phyloP scores from a whole-genome alignment of 208 protist species.

The Wallacemonas sp. region DNA sequence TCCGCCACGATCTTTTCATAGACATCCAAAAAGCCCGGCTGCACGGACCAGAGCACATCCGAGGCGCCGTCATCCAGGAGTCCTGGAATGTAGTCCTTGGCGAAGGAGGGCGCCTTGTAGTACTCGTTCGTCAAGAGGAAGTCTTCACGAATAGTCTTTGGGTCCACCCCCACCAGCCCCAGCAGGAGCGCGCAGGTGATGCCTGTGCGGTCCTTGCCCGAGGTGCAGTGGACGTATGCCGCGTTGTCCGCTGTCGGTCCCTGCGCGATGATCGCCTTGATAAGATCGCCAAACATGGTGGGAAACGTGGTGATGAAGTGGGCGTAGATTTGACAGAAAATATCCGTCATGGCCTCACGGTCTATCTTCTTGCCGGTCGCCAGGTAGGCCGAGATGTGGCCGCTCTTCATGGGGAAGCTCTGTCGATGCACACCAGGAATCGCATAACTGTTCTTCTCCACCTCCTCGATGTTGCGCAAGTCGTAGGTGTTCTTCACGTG shows the following conservation, averaged over 20 bases:
- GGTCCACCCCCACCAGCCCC: conserved; percentile 21
- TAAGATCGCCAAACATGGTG: conserved; percentile 14
- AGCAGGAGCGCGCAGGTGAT: conserved; percentile 25
- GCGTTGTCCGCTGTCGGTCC: conserved; percentile 19
- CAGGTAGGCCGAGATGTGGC: conserved; percentile 9
- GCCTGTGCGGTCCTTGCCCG: conserved; percentile 47
- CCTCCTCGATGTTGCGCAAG: conserved; percentile 24
- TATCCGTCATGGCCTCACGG: background rate
- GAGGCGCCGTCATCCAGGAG: conserved; percentile 23
- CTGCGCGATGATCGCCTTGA: conserved; percentile 22
- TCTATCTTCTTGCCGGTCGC: conserved; percentile 17
- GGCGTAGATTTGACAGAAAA: conserved; percentile 21
- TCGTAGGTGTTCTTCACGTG: conserved; percentile 35
- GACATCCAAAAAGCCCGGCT: conserved; percentile 21
- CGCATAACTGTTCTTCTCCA: conserved; percentile 20
- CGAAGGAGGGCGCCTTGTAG: conserved; percentile 16
- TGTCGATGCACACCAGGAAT: conserved; percentile 19
- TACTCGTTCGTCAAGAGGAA: conserved; percentile 39
- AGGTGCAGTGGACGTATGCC: conserved; percentile 42
- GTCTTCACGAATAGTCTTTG: conserved; percentile 27
- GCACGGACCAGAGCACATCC: conserved; percentile 22
- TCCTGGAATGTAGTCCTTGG: conserved; percentile 14
- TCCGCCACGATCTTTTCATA: conserved; percentile 11
- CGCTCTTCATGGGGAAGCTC: conserved; percentile 19
- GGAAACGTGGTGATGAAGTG: conserved; percentile 10